Evolutionary conservation across 176 grass and related monocot species (phyloP), one percentile per base, ranked within the genome.

Genomic region (Raddia guianensis): DNA sequence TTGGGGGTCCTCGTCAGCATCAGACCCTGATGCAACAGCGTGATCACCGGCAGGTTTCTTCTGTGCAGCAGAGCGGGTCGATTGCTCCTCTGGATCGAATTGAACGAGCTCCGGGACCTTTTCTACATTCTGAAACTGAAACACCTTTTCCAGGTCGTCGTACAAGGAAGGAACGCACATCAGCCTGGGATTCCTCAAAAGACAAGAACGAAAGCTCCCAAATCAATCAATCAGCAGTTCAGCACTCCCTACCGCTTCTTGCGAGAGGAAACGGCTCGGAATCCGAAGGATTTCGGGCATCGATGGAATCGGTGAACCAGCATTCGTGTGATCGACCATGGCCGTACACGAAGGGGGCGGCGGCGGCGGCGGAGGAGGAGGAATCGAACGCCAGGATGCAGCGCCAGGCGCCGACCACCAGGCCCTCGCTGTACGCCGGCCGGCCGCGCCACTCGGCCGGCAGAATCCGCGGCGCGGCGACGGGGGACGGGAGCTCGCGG

Each of bases 381-480:
- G 85, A 88, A 58, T 88, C 89, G 72, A 91, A 91, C 5, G 85
- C 85, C 7, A 88, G 72, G 66, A 91, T 50, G 77, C 89, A 91
- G 53, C 49, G 85, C 89, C 85, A 88, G 34, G 74, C 14, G 3
- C 86, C 89, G 0, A 91, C 68, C 14, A 60, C 12, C 57, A 85
- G 85, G 3, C 82, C 89, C 76, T 88, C 82, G 44, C 42, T 58
- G 82, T 78, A 91, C 73, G 10, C 77, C 34, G 80, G 82, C 7
- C 89, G 85, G 72, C 46, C 61, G 20, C 16, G 49, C 20, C 60
- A 66, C 58, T 58, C 72, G 6, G 53, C 49, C 7, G 40, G 51
- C 72, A 84, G 59, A n/a, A 87, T 75, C 72, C 72, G 67, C 44
- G 82, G 81, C 45, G 72, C 51, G 37, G 64, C 45, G 66, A 43